Conservation (phyloP, 2,329 filamentous ascomycete species). For the Mycogone perniciosa region DNA sequence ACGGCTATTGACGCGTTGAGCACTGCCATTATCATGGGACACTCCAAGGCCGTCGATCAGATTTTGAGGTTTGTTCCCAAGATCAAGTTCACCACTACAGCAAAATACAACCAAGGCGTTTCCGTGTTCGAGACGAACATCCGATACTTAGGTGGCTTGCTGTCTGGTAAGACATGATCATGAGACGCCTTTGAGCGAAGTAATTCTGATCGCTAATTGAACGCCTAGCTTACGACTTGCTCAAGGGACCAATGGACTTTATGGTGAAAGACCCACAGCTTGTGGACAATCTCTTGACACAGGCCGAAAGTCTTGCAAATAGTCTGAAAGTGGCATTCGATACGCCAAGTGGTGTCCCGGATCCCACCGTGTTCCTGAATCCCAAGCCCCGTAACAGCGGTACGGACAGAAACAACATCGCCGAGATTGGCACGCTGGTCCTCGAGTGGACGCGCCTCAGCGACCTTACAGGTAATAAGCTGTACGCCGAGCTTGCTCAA, state of each 20-base stretch:
- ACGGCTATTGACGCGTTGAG: slow-evolving; percentile 75
- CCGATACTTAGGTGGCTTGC: slow-evolving; percentile 72
- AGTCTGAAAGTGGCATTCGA: slow-evolving; percentile 72
- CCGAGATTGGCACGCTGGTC: slow-evolving; percentile 70
- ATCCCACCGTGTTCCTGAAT: slow-evolving; percentile 59
- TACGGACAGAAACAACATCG: slow-evolving; percentile 60
- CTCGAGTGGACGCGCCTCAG: slow-evolving; percentile 80
- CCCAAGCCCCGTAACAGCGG: slow-evolving; percentile 43
- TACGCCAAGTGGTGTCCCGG: slow-evolving; percentile 67
- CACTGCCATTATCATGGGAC: slow-evolving; percentile 72
- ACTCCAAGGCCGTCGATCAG: slow-evolving; percentile 58
- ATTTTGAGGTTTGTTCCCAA: slow-evolving; percentile 65
- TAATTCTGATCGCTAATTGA: background rate
- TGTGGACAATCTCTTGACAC: slow-evolving; percentile 55
- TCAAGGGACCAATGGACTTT: slow-evolving; percentile 57
- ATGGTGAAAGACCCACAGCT: slow-evolving; percentile 38
- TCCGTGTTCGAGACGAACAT: slow-evolving; percentile 90
- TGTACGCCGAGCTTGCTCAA: slow-evolving; percentile 61
- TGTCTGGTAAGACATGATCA: slow-evolving; percentile 52
- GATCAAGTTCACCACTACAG: slow-evolving; percentile 63
- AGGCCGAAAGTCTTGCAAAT: slow-evolving; percentile 64
- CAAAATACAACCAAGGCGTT: slow-evolving; percentile 40
- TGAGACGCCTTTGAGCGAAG: too few relatives aligned
- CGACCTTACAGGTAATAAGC: slow-evolving; percentile 62
- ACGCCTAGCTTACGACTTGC: slow-evolving; percentile 56